phyloP scores from a whole-genome alignment of 768 basidiomycete genomes.

The Panaeolus cyanescens region DNA sequence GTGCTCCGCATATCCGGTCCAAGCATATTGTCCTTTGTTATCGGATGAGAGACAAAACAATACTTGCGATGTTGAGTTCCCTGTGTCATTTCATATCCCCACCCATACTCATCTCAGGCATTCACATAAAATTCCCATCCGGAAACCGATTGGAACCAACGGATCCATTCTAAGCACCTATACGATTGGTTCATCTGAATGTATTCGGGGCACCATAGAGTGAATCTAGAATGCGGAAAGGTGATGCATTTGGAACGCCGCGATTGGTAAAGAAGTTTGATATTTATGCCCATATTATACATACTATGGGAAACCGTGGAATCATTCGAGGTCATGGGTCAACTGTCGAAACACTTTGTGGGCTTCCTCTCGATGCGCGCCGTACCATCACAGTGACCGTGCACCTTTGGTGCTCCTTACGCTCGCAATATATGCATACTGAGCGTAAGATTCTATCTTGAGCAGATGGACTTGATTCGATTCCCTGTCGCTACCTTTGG shows the following conservation, averaged over 20 bases:
- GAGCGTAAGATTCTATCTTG: not conserved
- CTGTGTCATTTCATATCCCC: not conserved
- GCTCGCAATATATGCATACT: not conserved
- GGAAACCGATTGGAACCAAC: not conserved
- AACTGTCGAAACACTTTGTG: not conserved
- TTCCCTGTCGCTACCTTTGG: not conserved
- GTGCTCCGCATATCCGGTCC: not conserved
- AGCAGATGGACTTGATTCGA: not conserved
- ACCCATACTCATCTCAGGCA: too few species aligned
- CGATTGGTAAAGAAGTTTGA: not conserved
- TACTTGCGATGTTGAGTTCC: not conserved
- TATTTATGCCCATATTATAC: not conserved
- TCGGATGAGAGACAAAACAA: not conserved
- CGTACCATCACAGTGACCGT: not conserved
- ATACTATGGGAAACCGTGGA: not conserved
- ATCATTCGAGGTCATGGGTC: conserved; percentile 12
- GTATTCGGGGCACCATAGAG: not conserved
- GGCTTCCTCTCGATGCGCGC: conserved; percentile 1
- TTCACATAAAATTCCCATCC: not conserved
- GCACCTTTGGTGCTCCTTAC: not conserved
- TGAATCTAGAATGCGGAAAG: not conserved
- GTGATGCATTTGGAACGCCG: not conserved
- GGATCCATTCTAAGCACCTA: not conserved
- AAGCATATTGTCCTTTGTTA: not conserved
- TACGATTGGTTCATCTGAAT: not conserved